Conservation (phyloP, 1,284 basidiomycete species). For the Sporisorium scitamineum region DNA sequence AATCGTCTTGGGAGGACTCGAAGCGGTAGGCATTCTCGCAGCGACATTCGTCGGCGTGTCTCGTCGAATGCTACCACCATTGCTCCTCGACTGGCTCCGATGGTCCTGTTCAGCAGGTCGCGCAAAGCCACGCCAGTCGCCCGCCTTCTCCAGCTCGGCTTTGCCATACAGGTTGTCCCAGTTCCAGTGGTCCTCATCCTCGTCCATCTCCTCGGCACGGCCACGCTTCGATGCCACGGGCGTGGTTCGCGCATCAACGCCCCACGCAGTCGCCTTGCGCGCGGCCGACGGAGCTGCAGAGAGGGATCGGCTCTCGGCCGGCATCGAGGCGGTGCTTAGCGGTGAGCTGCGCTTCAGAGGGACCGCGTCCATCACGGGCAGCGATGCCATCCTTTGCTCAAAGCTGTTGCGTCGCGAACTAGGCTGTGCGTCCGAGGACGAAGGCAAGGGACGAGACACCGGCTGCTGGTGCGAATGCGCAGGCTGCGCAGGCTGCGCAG, state of each 20-base stretch:
- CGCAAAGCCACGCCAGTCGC: constrained; percentile 51
- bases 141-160: constrained; percentile 48
- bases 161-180: constrained; percentile 53
- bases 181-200: constrained; percentile 51
- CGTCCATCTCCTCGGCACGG: constrained; percentile 47
- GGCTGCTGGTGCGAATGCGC: constrained; percentile 11
- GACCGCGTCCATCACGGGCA: constrained; percentile 53
- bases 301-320: constrained; percentile 13
- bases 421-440: constrained; percentile 18
- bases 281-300: constrained; percentile 20
- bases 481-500: too few relatives aligned
- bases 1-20: constrained; percentile 25
- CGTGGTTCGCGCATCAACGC: constrained; percentile 44
- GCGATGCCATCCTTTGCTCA: constrained; percentile 53
- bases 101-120: constrained; percentile 37
- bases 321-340: constrained; percentile 8
- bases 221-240: constrained; percentile 28
- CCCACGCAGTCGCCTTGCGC: constrained; percentile 45
- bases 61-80: constrained; percentile 14
- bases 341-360: constrained; percentile 53
- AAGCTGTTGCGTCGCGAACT: constrained; percentile 52
- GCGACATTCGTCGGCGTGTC: constrained; percentile 15
- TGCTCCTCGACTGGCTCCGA: constrained; percentile 23
- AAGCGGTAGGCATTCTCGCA: constrained; percentile 11
- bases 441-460: constrained; percentile 10